phyloP scores from a whole-genome alignment of 2,329 filamentous ascomycete genomes.

The Diaporthe sp. region DNA sequence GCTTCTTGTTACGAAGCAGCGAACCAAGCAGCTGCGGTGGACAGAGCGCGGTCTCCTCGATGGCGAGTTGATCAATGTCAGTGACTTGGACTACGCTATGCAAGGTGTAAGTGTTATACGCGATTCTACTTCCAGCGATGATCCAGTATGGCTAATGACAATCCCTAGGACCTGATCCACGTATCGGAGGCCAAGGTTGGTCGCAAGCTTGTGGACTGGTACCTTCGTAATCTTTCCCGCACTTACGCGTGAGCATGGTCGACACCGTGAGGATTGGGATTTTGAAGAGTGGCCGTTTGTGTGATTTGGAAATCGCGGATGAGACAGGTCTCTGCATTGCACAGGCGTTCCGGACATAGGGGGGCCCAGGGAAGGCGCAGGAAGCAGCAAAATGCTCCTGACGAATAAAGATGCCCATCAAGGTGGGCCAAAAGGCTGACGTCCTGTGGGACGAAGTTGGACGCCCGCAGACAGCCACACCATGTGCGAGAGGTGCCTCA shows the following conservation, averaged over 20 bases:
- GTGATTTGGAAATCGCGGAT: conserved; percentile 46
- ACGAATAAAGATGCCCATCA: conserved; percentile 13
- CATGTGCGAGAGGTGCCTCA: conserved; percentile 28
- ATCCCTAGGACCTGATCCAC: conserved; percentile 88
- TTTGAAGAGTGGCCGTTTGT: conserved; percentile 29
- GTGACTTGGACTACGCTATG: conserved; percentile 96
- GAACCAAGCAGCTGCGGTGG: conserved; percentile 96
- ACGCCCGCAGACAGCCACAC: conserved; percentile 19
- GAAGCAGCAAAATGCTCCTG: conserved; percentile 28
- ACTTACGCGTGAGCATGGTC: conserved; percentile 78
- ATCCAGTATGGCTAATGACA: conserved; percentile 46
- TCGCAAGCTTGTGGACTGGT: conserved; percentile 98
- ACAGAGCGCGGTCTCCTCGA: conserved; percentile 90
- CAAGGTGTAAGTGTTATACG: conserved; percentile 80
- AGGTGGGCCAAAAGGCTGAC: conserved; percentile 20
- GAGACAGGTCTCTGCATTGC: conserved; percentile 54
- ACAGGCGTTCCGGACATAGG: conserved; percentile 53
- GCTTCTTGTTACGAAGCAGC: conserved; percentile 98
- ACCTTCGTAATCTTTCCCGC: conserved; percentile 94
- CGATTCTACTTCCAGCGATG: conserved; percentile 1
- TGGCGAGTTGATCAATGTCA: conserved; percentile 92
- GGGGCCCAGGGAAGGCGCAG: conserved; percentile 16
- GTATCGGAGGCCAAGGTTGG: conserved; percentile 99
- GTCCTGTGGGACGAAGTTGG: conserved; percentile 21
- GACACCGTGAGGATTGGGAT: conserved; percentile 25